Evolutionary conservation across 1,284 basidiomycete genomes (phyloP), one percentile per base, ranked within the genome.

Genomic region (Heterobasidion parviporum): DNA sequence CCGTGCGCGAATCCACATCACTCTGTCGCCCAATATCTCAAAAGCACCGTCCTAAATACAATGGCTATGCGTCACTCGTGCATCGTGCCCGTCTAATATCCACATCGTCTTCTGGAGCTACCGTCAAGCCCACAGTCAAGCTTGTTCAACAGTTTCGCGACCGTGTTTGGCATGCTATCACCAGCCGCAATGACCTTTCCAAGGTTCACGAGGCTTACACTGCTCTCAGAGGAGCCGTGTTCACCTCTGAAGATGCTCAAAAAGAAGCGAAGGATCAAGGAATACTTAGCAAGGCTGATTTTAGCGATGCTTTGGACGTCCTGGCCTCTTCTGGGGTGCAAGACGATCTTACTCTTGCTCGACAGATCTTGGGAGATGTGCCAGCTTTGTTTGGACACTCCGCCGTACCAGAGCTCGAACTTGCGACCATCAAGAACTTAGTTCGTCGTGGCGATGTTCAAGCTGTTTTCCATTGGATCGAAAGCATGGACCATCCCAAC

Each of bases 391-490:
- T 82, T 50, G 73, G 74, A 38, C 62, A 77, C 56, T 55, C 66
- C 10, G 71, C 76, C 47, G 74, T 73, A 9, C 36, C 44, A 8
- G 57, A 62, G 47, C 54, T 56, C 20, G 61, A 61, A 49, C 48
- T 48, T 16, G 47, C 69, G 36, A 73, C 84, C 55, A 60, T 84
- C 48, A 71, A 71, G 18, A 73, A 70, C 9, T 65, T 84, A n/a
- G 65, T 76, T 7, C 67, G 72, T 50, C 68, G 70, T 52, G 73
- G 73, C 2, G 74, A 78, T 52, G 49, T 67, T 5, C 69, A 70
- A 51, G 71, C 73, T n/a, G 70, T 77, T 41, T 62, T 72, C 36
- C 66, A 70, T 26, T 83, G 84, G 78, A 65, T 87, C 3, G 63
- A 62, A 47, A 68, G 67, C 20, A 79, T 84, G 72, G 72, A 75